A percentile compares a stretch with the other conserved stretches of the same genome.
These are phyloP conservation scores for Furcasterigmium sp. DNA, from an alignment of 2,329 filamentous ascomycete species.

Conservation along the genomic window DNA sequence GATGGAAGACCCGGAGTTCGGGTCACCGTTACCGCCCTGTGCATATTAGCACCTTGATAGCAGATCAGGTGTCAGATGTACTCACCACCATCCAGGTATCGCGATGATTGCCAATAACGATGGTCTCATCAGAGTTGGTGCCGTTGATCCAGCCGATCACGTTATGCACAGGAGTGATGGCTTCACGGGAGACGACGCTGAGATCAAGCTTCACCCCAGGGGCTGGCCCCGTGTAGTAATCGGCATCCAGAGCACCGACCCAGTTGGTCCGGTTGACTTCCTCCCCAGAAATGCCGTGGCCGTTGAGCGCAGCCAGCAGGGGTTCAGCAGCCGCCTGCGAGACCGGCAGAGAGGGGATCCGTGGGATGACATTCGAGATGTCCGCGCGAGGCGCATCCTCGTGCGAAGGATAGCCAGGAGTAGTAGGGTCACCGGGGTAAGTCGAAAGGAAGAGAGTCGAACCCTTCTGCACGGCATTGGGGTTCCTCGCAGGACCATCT, in stretches of 20 bases:
- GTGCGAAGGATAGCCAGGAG: slow-evolving; percentile 75
- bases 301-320: slow-evolving; percentile 72
- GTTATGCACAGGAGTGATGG: slow-evolving; percentile 68
- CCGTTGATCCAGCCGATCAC: slow-evolving; percentile 79
- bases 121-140: slow-evolving; percentile 66
- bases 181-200: slow-evolving; percentile 61
- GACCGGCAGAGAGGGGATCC: slow-evolving; percentile 76
- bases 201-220: slow-evolving; percentile 58
- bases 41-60: not conserved
- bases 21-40: slow-evolving; percentile 72
- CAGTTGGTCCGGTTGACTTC: slow-evolving; percentile 57
- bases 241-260: slow-evolving; percentile 45
- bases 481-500: slow-evolving; percentile 68
- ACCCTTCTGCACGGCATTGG: slow-evolving; percentile 72
- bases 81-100: slow-evolving; percentile 68
- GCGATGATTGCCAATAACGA: slow-evolving; percentile 75
- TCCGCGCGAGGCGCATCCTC: slow-evolving; percentile 63
- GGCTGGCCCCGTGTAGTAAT: slow-evolving; percentile 37
- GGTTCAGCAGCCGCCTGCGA: slow-evolving; percentile 74
- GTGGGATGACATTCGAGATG: slow-evolving; percentile 56
- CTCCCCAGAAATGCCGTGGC: slow-evolving; percentile 63
- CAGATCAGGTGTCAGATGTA: not conserved
- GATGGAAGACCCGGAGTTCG: slow-evolving; percentile 73
- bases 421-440: slow-evolving; percentile 65
- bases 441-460: slow-evolving; percentile 63